These are phyloP conservation scores for Solanum chiquidenum DNA, from an alignment of 257 asterid species.

Conservation along the genomic window DNA sequence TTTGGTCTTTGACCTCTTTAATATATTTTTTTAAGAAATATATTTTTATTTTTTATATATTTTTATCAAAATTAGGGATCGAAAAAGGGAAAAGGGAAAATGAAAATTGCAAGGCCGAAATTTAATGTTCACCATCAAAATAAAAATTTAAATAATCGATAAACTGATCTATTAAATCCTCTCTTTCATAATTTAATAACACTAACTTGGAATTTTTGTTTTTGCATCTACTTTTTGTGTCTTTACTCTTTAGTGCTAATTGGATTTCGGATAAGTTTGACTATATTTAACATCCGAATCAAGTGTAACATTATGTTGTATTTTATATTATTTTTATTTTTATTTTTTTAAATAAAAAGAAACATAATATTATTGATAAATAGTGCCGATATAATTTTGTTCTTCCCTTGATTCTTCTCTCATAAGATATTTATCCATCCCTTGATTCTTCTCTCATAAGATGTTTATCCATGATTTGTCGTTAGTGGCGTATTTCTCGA, in stretches of 20 bases:
- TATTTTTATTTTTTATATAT: not conserved
- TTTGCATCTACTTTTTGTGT: not conserved
- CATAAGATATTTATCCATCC: too few relatives aligned
- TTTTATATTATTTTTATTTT: not conserved
- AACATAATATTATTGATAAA: too few relatives aligned
- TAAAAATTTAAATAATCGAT: too few relatives aligned
- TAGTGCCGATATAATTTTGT: too few relatives aligned
- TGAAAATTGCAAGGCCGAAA: too few relatives aligned
- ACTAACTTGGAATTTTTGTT: not conserved
- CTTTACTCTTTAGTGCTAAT: not conserved
- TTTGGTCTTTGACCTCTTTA: not conserved
- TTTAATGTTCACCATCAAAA: too few relatives aligned
- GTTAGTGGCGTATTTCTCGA: too few relatives aligned
- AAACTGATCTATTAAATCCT: too few relatives aligned
- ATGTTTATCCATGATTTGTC: too few relatives aligned
- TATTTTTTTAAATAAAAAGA: too few relatives aligned
- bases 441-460: too few relatives aligned
- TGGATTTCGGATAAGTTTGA: not conserved
- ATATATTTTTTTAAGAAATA: not conserved
- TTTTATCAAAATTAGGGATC: not conserved
- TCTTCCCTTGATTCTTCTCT: too few relatives aligned
- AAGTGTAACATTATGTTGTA: not conserved
- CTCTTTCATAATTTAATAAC: not conserved
- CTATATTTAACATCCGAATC: not conserved
- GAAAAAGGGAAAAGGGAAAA: not conserved